Base-by-base conservation (phyloP, 768 basidiomycete genomes). In the Inosperma sp. region DNA sequence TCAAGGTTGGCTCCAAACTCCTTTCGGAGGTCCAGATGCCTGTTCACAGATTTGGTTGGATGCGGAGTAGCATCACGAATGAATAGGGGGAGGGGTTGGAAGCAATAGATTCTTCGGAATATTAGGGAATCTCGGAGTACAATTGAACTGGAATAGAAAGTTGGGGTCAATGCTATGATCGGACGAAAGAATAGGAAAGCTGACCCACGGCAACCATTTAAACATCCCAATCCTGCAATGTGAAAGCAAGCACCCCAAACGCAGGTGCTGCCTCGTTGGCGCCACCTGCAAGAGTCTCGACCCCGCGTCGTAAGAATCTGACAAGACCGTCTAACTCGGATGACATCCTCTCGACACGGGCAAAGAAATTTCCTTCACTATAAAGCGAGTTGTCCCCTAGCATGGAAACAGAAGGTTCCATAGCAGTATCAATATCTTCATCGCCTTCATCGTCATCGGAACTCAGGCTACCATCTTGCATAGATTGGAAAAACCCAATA, bases 211-310 rank as follows among this genome's bases (percentile, higher is more conserved):
- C 45, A 21, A 29, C 14, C 16, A 9, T 31, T 73, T 59, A 78
- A 14, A 69, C 60, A 65, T 88, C 86, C 87, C 88, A 91, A 61
- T 88, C 88, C 47, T 90, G 85, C 52, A 92, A 68, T 34, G 79
- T 72, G 63, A 92, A 91, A 8, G 86, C 84, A 44, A 91, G 69
- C 26, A 87, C 74, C 1, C 80, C 83, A 61, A 88, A 90, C 1
- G 82, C 72, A 23, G 81, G 64, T 10, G 83, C 80, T 22, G 74
- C 79, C 45, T 83, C 82, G 14, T 74, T 74, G n/a, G 70, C 64
- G 1, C 83, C 81, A 33, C 78, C 78, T 10, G 83, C 83, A 19
- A 89, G 68, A 57, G 72, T 80, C 62, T 91, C 89, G 6, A 83
- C 80, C 0, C 84, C 84, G 23, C 86, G 70, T 36, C 84, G 67